Evolutionary conservation across 345 rosid genomes (phyloP).

Genomic region (Euphorbia pulcherrima): DNA sequence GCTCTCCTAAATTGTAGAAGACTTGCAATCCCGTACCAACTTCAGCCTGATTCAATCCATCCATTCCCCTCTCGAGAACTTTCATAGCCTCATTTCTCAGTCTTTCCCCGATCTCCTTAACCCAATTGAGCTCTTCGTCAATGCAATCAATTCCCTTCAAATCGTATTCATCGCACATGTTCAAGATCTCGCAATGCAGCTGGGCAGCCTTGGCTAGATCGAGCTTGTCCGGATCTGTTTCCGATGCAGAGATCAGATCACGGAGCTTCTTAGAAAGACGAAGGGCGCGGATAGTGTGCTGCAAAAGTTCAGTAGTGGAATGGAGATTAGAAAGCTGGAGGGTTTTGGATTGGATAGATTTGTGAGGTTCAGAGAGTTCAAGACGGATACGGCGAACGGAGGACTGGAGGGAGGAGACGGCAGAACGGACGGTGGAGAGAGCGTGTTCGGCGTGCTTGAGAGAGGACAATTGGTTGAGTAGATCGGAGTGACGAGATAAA

Average conservation of each 20-base stretch:
- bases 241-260: constrained; percentile 50
- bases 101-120: constrained; percentile 62
- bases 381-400: constrained; percentile 77
- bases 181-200: constrained; percentile 70
- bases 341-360: constrained; percentile 65
- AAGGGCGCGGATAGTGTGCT: constrained; percentile 74
- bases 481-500: constrained; percentile 76
- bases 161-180: constrained; percentile 72
- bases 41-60: constrained; percentile 91
- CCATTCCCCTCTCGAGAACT: constrained; percentile 91
- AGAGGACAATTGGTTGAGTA: constrained; percentile 84
- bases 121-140: constrained; percentile 67
- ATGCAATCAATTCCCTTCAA: constrained; percentile 64
- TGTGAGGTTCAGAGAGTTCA: constrained; percentile 80
- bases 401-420: constrained; percentile 81
- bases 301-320: constrained; percentile 59
- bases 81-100: constrained; percentile 71
- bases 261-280: constrained; percentile 80
- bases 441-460: constrained; percentile 76
- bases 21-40: constrained; percentile 98
- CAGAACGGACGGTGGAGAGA: constrained; percentile 79
- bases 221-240: constrained; percentile 60
- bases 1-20: constrained; percentile 88
- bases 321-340: constrained; percentile 70
- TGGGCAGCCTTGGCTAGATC: constrained; percentile 96